Base-by-base conservation (phyloP, 2,329 filamentous ascomycete species). In the Harringtonia aguacate region DNA sequence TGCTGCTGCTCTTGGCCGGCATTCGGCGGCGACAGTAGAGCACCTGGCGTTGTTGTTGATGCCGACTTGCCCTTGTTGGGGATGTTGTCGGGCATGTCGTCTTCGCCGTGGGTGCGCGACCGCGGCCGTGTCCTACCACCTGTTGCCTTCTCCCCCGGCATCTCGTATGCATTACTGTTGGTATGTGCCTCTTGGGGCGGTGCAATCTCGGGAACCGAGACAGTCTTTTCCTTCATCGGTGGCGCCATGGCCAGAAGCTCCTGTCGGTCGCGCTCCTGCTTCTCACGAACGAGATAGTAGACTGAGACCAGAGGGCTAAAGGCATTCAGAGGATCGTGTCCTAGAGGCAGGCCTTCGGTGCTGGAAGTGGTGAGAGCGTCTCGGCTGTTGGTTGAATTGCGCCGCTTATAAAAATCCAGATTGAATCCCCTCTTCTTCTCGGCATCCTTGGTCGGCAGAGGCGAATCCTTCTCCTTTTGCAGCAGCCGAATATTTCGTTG, bases 401-500 rank as follows among this genome's bases (percentile, higher is more conserved):
- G 77, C 52, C 92, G 76, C 65, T 95, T 95, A 66, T 97, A 98
- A 57, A 98, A 97, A 58, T 95, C 90, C 54, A 97, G 95, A 6
- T 76, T 77, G 51, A 95, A 90, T 10, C 86, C 85, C 44, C 90
- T 79, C 58, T 79, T 84, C 67, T 88, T 94, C 63, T 95, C 88
- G n/a, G 73, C 68, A 15, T 81, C 79, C 58, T 66, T 80, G 59
- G 49, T 75, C 56, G 59, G 73, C 60, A 58, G 79, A 52, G 61
- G 73, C 51, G 66, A 61, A 41, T 75, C 84, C 58, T 67, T 81
- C 65, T 80, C 86, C 56, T 75, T 79, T 55, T 79, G 79, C 31
- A 79, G 76, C 13, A 81, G 65, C 44, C 79, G 77, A n/a, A 94
- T 72, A 7, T 87, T 88, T 46, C 81, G 79, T 55, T 94, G 87